A percentile compares a stretch with the other conserved stretches of the same genome.
Conservation (phyloP, 768 basidiomycete genomes). For the Suillus americanus region DNA sequence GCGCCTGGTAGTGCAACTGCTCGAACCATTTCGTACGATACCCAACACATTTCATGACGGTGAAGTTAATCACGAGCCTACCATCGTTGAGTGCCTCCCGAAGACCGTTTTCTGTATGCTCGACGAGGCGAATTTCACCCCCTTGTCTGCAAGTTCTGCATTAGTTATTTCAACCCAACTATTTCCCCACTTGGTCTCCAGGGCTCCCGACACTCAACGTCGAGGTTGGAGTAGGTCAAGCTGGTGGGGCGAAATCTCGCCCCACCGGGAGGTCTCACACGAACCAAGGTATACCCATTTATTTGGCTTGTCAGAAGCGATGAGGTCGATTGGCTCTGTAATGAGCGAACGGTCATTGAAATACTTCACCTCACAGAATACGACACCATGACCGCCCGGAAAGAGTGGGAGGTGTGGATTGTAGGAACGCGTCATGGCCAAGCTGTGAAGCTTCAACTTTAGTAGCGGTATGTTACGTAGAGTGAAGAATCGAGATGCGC, state of each 20-base stretch:
- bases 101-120: conserved; percentile 7
- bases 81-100: conserved; percentile 17
- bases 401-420: conserved; percentile 15
- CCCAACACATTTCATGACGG: conserved; percentile 20
- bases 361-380: conserved; percentile 3
- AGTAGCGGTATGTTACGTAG: neutral
- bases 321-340: conserved; percentile 14
- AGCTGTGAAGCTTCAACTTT: conserved; percentile 2
- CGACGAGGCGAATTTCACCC: conserved; percentile 3
- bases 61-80: conserved; percentile 16
- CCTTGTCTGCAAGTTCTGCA: conserved; percentile 1
- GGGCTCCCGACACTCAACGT: conserved; percentile 11
- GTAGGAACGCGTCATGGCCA: conserved; percentile 15
- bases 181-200: conserved; percentile 3
- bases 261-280: conserved; percentile 11
- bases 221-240: conserved; percentile 8
- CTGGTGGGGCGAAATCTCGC: conserved; percentile 15
- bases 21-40: conserved; percentile 22
- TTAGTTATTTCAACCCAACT: conserved; percentile 4
- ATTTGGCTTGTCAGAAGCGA: conserved; percentile 14
- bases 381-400: conserved; percentile 19
- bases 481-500: neutral
- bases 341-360: conserved; percentile 1
- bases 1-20: conserved; percentile 11
- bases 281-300: conserved; percentile 9